Percentiles rank a stretch among this genome's conserved stretches.
These are phyloP conservation scores for Globisporangium nodosum DNA, from an alignment of 352 stramenopile species.

Conservation along the genomic window DNA sequence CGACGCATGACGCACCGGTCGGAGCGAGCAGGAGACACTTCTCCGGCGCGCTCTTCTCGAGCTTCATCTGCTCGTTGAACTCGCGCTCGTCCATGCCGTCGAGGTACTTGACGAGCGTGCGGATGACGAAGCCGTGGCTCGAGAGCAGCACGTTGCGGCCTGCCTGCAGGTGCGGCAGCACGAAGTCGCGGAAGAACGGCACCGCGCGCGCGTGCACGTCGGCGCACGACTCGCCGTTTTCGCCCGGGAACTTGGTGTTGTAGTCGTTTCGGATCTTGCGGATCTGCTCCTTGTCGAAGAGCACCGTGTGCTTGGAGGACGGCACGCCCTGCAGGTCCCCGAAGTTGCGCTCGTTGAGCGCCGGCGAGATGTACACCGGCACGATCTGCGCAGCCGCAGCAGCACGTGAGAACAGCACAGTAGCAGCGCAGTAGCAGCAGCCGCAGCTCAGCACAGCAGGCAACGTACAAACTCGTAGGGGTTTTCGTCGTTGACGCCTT, in stretches of 20 bases:
- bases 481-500: slow-evolving; percentile 70
- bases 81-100: slow-evolving; percentile 70
- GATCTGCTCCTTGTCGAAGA: slow-evolving; percentile 72
- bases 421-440: slow-evolving; percentile 5
- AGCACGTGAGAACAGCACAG: background rate
- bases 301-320: slow-evolving; percentile 61
- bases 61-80: slow-evolving; percentile 80
- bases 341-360: slow-evolving; percentile 83
- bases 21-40: slow-evolving; percentile 68
- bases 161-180: slow-evolving; percentile 61
- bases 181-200: slow-evolving; percentile 75
- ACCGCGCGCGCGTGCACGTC: slow-evolving; percentile 74
- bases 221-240: slow-evolving; percentile 76
- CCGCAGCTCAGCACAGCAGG: too few relatives aligned
- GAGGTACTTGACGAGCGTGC: slow-evolving; percentile 80
- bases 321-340: slow-evolving; percentile 75
- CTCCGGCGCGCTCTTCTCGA: slow-evolving; percentile 75
- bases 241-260: slow-evolving; percentile 67
- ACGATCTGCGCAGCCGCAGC: slow-evolving; percentile 39
- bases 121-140: slow-evolving; percentile 80
- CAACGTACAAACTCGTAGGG: slow-evolving; percentile 72
- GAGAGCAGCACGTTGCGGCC: slow-evolving; percentile 78
- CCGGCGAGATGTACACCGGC: slow-evolving; percentile 72
- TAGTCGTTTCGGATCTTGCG: slow-evolving; percentile 80
- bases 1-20: slow-evolving; percentile 32